These are phyloP conservation scores for Suillus sp. DNA, from an alignment of 768 basidiomycete genomes.

Conservation along the genomic window DNA sequence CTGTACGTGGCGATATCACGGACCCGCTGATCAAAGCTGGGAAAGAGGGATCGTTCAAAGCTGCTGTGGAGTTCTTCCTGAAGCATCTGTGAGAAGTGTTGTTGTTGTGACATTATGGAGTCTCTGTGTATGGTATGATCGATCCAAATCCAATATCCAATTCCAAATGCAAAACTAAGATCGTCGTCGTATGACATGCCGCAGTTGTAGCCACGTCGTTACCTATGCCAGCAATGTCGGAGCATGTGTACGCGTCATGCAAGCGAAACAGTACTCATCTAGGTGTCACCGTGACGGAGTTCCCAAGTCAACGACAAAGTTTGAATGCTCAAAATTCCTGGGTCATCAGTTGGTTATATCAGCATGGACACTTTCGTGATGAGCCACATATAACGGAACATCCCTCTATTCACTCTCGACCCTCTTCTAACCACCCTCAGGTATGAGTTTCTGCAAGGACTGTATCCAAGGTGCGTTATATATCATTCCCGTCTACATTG, in stretches of 20 bases:
- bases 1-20: slow-evolving; percentile 47
- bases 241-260: background rate
- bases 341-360: background rate
- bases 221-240: background rate
- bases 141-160: background rate
- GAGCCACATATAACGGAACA: background rate
- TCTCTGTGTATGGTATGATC: background rate
- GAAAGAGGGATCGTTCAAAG: slow-evolving; percentile 65
- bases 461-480: slow-evolving; percentile 51
- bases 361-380: background rate
- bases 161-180: background rate
- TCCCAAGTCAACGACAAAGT: background rate
- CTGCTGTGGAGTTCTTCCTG: slow-evolving; percentile 55
- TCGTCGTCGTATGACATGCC: background rate
- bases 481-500: background rate
- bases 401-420: background rate
- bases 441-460: slow-evolving; percentile 57
- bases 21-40: slow-evolving; percentile 58
- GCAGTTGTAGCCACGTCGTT: background rate
- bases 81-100: slow-evolving; percentile 27
- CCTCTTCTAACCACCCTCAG: background rate
- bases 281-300: background rate
- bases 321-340: background rate
- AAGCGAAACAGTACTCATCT: background rate
- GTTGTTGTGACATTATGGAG: background rate